Percentiles rank a stretch among this genome's conserved stretches.
These are phyloP conservation scores for Casuarina glauca DNA, from an alignment of 306 rosid species.

Conservation along the genomic window DNA sequence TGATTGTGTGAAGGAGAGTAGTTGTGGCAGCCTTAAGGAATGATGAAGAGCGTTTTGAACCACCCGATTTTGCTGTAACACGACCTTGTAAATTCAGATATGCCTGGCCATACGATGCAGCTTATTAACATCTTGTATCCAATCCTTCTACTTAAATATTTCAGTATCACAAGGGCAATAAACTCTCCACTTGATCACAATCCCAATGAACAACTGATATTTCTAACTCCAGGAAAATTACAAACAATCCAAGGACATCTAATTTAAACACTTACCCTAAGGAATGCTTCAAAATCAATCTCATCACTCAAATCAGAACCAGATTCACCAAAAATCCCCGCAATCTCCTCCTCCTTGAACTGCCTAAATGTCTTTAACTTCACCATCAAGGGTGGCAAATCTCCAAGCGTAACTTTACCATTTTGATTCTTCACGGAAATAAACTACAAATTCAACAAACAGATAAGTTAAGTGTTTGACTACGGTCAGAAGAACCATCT, in stretches of 20 bases:
- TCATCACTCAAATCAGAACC: slow-evolving; percentile 57
- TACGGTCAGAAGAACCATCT: slow-evolving; percentile 13
- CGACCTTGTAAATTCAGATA: slow-evolving; percentile 72
- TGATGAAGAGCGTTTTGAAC: slow-evolving; percentile 68
- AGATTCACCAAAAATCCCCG: slow-evolving; percentile 54
- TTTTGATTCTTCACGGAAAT: slow-evolving; percentile 60
- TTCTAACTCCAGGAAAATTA: slow-evolving; percentile 9
- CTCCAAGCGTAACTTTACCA: slow-evolving; percentile 66
- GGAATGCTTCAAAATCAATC: slow-evolving; percentile 86
- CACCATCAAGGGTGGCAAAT: slow-evolving; percentile 65
- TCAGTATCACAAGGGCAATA: slow-evolving; percentile 16
- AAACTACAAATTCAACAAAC: slow-evolving; percentile 47
- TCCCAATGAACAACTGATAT: neutral
- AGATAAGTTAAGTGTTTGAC: slow-evolving; percentile 7
- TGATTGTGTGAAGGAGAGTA: slow-evolving; percentile 90
- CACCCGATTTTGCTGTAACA: slow-evolving; percentile 52
- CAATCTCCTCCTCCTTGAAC: slow-evolving; percentile 68
- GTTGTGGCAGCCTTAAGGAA: slow-evolving; percentile 85
- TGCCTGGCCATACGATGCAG: slow-evolving; percentile 46
- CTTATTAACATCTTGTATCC: slow-evolving; percentile 18
- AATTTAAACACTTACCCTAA: slow-evolving; percentile 49
- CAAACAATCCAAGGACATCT: neutral
- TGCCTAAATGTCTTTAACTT: slow-evolving; percentile 67
- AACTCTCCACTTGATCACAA: slow-evolving; percentile 18
- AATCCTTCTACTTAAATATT: slow-evolving; percentile 10